These are phyloP conservation scores for Colletotrichum abscissum DNA, from an alignment of 2,329 filamentous ascomycete species.

Conservation along the genomic window DNA sequence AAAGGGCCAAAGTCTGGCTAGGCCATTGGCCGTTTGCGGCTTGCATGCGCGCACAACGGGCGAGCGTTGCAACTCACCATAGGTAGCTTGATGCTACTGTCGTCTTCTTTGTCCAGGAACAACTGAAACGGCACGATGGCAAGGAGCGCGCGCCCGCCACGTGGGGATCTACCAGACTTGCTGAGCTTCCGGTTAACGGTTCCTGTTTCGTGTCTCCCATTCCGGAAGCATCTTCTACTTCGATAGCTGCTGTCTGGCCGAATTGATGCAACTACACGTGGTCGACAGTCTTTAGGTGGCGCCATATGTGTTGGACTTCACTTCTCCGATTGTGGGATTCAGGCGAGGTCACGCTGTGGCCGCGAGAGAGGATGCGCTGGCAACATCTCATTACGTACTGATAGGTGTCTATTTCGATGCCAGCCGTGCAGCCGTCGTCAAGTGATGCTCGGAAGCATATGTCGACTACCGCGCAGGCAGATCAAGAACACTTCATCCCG, in stretches of 20 bases:
- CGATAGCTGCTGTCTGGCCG: not conserved
- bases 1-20: conserved; percentile 18
- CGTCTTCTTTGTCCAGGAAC: not conserved
- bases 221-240: not conserved
- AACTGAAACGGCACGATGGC: conserved; percentile 26
- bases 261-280: not conserved
- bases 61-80: conserved; percentile 18
- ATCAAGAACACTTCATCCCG: conserved; percentile 11
- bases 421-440: conserved; percentile 18
- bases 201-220: conserved; percentile 3
- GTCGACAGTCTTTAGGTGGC: not conserved
- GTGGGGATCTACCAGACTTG: not conserved
- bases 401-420: conserved; percentile 19
- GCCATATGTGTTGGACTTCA: not conserved
- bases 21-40: not conserved
- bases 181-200: not conserved
- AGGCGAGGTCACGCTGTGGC: too few species aligned
- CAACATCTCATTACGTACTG: not conserved
- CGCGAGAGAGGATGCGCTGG: too few species aligned
- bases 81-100: not conserved
- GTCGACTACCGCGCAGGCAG: not conserved
- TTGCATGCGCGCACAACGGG: conserved; percentile 10
- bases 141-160: conserved; percentile 3
- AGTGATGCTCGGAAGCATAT: not conserved
- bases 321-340: not conserved